Conservation (phyloP, 2,329 filamentous ascomycete genomes). For the Teratosphaeria zuluensis region DNA sequence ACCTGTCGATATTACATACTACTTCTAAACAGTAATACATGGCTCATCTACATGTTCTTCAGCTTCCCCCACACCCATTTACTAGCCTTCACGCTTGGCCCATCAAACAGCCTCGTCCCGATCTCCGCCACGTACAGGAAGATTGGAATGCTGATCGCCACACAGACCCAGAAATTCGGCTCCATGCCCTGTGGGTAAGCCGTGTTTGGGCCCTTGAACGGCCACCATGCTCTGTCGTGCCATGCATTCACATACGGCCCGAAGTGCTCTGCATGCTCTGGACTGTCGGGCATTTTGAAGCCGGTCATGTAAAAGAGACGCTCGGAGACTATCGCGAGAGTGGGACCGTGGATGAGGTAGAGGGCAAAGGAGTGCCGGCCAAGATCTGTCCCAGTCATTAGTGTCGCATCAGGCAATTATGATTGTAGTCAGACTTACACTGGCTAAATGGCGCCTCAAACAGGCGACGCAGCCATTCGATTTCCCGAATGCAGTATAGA, state of each 20-base stretch:
- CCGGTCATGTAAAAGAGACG: constrained; percentile 18
- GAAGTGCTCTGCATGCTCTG: constrained; percentile 7
- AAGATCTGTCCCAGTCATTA: constrained; percentile 29
- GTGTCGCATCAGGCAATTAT: not conserved
- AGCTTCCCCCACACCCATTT: constrained; percentile 1
- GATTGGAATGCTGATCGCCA: constrained; percentile 13
- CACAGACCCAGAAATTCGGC: constrained; percentile 17
- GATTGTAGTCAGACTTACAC: constrained; percentile 1
- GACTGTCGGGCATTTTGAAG: constrained; percentile 11
- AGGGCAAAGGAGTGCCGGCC: constrained; percentile 53
- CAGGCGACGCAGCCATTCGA: constrained; percentile 13
- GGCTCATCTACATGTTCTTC: not conserved
- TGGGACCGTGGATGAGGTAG: constrained; percentile 55
- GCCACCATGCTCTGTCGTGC: constrained; percentile 14
- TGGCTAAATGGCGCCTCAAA: constrained; percentile 15
- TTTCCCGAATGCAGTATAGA: constrained; percentile 13
- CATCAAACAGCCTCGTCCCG: constrained; percentile 17
- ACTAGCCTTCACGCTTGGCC: constrained; percentile 6
- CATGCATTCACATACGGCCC: constrained; percentile 9
- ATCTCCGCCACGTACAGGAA: constrained; percentile 19
- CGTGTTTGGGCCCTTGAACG: constrained; percentile 8
- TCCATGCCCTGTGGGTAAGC: constrained; percentile 15
- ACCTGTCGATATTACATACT: not conserved
- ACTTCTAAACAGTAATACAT: not conserved
- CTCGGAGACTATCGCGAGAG: constrained; percentile 50